Percentiles rank a stretch among this genome's conserved stretches.
phyloP scores from a whole-genome alignment of 768 basidiomycete genomes.

The Kwoniella sp. region DNA sequence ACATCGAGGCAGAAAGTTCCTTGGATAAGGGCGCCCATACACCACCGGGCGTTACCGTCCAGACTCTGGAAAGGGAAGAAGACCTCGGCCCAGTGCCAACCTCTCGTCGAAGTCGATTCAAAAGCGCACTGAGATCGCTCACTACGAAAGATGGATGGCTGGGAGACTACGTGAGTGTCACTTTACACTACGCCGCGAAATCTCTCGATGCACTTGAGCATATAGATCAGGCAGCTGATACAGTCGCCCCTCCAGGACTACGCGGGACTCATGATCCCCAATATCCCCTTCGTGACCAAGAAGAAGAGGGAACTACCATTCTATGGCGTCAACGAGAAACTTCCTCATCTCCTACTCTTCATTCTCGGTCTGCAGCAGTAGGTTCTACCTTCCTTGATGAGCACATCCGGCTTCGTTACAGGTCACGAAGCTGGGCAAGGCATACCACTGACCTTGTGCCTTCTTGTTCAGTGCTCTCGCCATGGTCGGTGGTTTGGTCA shows the following conservation, averaged over 20 bases:
- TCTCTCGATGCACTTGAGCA: no score
- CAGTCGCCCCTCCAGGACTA: no score
- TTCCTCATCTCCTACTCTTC: slow-evolving; percentile 31
- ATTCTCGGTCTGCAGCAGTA: slow-evolving; percentile 38
- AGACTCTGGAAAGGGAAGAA: slow-evolving; percentile 17
- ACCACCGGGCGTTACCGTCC: slow-evolving; percentile 6
- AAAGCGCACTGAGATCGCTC: slow-evolving; percentile 14
- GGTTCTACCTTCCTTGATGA: no score
- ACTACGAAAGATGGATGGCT: slow-evolving; percentile 30
- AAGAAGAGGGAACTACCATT: slow-evolving; percentile 30
- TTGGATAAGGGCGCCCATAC: slow-evolving; percentile 9
- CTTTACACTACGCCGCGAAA: no score
- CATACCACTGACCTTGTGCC: no score
- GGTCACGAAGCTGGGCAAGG: no score
- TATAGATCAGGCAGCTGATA: no score
- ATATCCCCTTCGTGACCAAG: slow-evolving; percentile 30
- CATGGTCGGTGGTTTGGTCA: slow-evolving; percentile 37
- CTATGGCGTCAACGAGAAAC: slow-evolving; percentile 33
- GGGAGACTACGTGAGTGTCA: slow-evolving; percentile 32
- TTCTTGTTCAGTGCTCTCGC: slow-evolving; percentile 26
- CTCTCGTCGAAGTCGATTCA: slow-evolving; percentile 17
- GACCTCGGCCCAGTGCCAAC: slow-evolving; percentile 25
- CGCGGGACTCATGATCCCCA: slow-evolving; percentile 32
- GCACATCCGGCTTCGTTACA: no score
- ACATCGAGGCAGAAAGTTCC: slow-evolving; percentile 23